These are phyloP conservation scores for Lanmaoa rubissima DNA, from an alignment of 768 basidiomycete species.

Conservation along the genomic window DNA sequence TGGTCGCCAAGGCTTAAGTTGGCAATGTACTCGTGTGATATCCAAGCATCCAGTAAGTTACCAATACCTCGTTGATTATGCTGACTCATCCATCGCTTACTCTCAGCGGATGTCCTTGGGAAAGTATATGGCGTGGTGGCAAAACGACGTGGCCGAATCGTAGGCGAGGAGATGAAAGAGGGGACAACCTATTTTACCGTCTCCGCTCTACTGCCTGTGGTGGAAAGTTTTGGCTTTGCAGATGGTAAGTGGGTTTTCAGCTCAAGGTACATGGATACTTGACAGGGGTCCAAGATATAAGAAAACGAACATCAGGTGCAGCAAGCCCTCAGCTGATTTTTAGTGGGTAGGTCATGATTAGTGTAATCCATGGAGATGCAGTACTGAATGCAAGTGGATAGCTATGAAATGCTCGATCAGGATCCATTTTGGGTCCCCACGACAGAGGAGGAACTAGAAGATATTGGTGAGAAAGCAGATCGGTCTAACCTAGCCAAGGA, in stretches of 20 bases:
- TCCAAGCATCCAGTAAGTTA: conserved; percentile 90
- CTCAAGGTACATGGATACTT: not conserved
- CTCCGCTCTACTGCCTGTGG: conserved; percentile 86
- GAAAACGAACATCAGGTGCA: conserved; percentile 93
- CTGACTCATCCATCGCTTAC: conserved; percentile 9
- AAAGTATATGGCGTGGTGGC: conserved; percentile 97
- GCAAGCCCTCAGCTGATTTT: conserved; percentile 98
- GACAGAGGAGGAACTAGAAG: conserved; percentile 94
- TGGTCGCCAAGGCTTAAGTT: conserved; percentile 98
- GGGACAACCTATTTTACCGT: conserved; percentile 95
- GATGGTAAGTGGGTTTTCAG: conserved; percentile 57
- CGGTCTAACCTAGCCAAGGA: conserved; percentile 87
- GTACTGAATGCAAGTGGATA: conserved; percentile 32
- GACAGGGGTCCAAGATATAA: conserved; percentile 64
- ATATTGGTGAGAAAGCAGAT: conserved; percentile 95
- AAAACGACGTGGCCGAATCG: conserved; percentile 84
- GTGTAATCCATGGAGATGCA: not conserved
- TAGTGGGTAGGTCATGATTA: conserved; percentile 62
- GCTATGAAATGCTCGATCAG: conserved; percentile 89
- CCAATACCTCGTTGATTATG: not conserved
- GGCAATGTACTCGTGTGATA: conserved; percentile 98
- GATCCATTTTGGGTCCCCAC: conserved; percentile 99
- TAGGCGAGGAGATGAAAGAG: conserved; percentile 98
- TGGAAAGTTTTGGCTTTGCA: conserved; percentile 97
- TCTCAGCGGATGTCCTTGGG: conserved; percentile 88